A percentile compares a stretch with the other conserved stretches of the same genome.
These are phyloP conservation scores for Metschnikowia corniflorae DNA, from an alignment of 805 yeast species.

Conservation along the genomic window DNA sequence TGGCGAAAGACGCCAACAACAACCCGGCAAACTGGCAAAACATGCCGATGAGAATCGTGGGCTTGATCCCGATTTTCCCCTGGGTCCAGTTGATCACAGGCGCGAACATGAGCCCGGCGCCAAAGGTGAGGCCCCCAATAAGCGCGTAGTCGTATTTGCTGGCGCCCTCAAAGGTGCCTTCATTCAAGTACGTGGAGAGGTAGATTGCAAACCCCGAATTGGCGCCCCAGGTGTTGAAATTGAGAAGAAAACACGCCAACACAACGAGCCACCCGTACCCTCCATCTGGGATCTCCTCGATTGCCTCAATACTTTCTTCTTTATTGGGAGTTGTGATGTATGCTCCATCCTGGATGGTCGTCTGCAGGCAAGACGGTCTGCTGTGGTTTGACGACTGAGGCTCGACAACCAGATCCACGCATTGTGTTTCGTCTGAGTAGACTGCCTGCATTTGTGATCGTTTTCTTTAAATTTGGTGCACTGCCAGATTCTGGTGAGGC, in stretches of 20 bases:
- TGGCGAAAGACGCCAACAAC: constrained; percentile 58
- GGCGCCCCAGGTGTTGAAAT: constrained; percentile 71
- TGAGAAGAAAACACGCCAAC: constrained; percentile 46
- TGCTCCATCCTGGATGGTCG: too few relatives aligned
- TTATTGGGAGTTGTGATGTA: not conserved
- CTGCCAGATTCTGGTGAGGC: too few relatives aligned
- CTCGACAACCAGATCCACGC: too few relatives aligned
- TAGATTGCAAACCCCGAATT: constrained; percentile 66
- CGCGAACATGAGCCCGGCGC: constrained; percentile 53
- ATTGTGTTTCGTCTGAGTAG: too few relatives aligned
- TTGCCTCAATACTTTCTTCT: too few relatives aligned
- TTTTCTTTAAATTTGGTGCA: too few relatives aligned
- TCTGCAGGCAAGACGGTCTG: too few relatives aligned
- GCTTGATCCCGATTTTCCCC: constrained; percentile 46
- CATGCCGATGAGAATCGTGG: constrained; percentile 48
- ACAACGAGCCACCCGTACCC: constrained; percentile 69
- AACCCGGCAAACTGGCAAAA: constrained; percentile 50
- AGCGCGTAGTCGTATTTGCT: constrained; percentile 57
- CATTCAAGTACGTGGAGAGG: constrained; percentile 51
- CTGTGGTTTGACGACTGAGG: too few relatives aligned
- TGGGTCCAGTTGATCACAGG: constrained; percentile 52
- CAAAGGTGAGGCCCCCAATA: constrained; percentile 65
- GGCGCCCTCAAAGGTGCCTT: constrained; percentile 50
- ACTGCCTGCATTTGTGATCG: too few relatives aligned
- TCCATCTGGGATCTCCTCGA: constrained; percentile 41